Conservation (phyloP, 1,139 yeast genomes). For the Suhomyces terraborum region DNA sequence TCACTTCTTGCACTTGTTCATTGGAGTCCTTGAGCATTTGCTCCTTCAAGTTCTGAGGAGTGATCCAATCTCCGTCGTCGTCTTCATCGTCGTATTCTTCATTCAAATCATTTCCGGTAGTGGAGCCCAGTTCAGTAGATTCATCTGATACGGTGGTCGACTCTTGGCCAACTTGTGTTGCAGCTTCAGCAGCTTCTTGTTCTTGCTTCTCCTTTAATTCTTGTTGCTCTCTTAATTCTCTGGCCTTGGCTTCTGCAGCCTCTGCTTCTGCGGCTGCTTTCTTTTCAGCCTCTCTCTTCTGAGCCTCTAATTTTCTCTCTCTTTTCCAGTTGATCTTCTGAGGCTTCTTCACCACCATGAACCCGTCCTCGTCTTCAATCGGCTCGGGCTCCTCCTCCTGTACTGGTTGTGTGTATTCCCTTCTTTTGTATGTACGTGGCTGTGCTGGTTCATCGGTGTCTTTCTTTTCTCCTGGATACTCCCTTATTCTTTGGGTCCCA, state of each 20-base stretch:
- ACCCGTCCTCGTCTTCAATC: conserved; percentile 13
- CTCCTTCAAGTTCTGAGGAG: conserved; percentile 78
- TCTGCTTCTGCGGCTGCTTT: background rate
- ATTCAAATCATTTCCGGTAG: conserved; percentile 14
- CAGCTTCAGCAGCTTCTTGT: conserved; percentile 20
- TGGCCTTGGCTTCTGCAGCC: background rate
- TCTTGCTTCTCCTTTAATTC: background rate
- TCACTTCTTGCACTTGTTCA: conserved; percentile 41
- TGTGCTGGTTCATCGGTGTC: conserved; percentile 12
- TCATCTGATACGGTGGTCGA: background rate
- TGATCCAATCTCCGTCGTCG: conserved; percentile 95
- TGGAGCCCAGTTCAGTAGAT: background rate
- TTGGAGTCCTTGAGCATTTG: conserved; percentile 65
- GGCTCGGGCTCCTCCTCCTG: conserved; percentile 15
- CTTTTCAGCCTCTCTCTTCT: background rate
- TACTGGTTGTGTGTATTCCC: conserved; percentile 6
- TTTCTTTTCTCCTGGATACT: conserved; percentile 65
- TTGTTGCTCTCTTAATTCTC: background rate
- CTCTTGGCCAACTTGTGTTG: background rate
- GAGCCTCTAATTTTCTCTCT: conserved; percentile 4
- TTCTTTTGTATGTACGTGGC: conserved; percentile 16
- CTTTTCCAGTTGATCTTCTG: conserved; percentile 12
- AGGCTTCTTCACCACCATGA: conserved; percentile 11
- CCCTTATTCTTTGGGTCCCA: conserved; percentile 71
- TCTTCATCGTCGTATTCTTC: conserved; percentile 59